Conservation (phyloP, 805 yeast species). For the Metschnikowia kofuensis region DNA sequence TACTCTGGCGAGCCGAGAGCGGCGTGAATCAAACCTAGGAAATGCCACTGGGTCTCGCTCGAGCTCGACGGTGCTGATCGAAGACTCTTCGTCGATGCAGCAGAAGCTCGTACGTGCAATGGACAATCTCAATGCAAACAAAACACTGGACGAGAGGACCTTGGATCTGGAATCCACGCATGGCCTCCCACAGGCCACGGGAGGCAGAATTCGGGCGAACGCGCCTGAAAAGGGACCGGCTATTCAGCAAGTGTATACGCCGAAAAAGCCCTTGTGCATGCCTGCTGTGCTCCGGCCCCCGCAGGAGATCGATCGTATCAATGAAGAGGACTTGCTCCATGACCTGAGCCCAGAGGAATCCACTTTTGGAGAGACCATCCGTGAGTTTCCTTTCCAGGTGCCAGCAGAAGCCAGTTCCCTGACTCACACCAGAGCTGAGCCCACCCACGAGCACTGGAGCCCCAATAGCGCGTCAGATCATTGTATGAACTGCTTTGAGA, state of each 20-base stretch:
- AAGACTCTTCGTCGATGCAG: not conserved
- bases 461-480: conserved; percentile 39
- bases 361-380: conserved; percentile 7
- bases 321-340: conserved; percentile 10
- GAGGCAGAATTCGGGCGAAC: conserved; percentile 5
- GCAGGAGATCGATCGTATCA: conserved; percentile 8
- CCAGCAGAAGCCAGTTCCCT: conserved; percentile 1
- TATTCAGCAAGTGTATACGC: conserved; percentile 42
- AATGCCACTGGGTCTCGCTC: not conserved
- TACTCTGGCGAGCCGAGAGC: not conserved
- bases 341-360: conserved; percentile 12
- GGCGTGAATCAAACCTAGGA: not conserved
- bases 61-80: not conserved
- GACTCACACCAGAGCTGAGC: conserved; percentile 28
- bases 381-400: conserved; percentile 14
- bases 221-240: conserved; percentile 11
- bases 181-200: not conserved
- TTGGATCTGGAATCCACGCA: not conserved
- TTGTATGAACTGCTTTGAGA: conserved; percentile 42
- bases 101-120: conserved; percentile 20
- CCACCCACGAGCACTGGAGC: conserved; percentile 53
- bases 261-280: conserved; percentile 44
- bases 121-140: conserved; percentile 15
- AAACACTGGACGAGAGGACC: conserved; percentile 10
- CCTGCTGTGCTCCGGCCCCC: conserved; percentile 53